These are phyloP conservation scores for Trichoderma sp. DNA, from an alignment of 2,329 filamentous ascomycete genomes.

Conservation along the genomic window DNA sequence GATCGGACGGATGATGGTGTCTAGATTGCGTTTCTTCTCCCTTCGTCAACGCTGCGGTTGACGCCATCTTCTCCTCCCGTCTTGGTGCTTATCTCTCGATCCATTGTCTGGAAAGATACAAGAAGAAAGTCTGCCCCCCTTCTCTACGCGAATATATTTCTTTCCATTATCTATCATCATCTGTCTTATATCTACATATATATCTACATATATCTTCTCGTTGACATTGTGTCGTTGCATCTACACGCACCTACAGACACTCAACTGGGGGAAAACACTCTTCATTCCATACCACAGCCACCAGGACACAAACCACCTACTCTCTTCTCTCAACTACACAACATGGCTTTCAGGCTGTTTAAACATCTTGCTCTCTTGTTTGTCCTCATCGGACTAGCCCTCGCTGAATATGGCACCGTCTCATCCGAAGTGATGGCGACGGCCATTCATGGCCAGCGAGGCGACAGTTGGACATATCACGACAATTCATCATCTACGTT, in stretches of 20 bases:
- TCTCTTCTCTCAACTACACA: background rate
- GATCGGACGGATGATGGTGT: background rate
- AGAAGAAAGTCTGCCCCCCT: background rate
- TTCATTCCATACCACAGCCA: background rate
- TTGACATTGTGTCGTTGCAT: background rate
- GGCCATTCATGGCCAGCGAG: background rate
- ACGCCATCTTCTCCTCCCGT: background rate
- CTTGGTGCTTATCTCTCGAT: background rate
- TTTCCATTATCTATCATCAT: background rate
- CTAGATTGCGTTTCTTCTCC: constrained; percentile 8
- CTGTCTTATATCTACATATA: background rate
- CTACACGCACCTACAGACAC: background rate
- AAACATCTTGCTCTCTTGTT: constrained; percentile 1
- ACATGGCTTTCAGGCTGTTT: constrained; percentile 12
- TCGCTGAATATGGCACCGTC: background rate
- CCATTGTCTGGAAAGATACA: background rate
- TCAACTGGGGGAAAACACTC: background rate
- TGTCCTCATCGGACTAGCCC: constrained; percentile 11
- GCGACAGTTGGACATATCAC: constrained; percentile 39
- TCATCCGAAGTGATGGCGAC: background rate
- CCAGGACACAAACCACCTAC: background rate
- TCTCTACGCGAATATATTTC: background rate
- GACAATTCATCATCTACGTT: constrained; percentile 45
- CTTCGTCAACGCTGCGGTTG: background rate
- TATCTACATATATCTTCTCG: background rate